Evolutionary conservation across 306 rosid species (phyloP), one percentile per base, ranked within the genome.

Genomic region (Quercus rubra): DNA sequence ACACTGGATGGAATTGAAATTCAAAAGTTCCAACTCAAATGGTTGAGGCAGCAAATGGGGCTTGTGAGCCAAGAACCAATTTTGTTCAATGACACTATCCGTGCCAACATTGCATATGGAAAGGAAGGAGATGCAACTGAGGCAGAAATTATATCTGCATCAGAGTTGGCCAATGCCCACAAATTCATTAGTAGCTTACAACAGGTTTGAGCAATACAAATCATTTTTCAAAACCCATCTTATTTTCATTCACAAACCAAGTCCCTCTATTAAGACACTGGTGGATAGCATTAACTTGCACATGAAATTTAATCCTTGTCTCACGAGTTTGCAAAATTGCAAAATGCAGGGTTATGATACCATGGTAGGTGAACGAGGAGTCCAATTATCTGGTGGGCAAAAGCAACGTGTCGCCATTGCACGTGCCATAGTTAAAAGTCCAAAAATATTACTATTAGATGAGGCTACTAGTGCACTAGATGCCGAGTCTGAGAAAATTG

Each of bases 391-490:
- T 0, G 92, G 92, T 5, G 92, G 94, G 46, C 94, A 90, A 68
- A 90, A 88, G 75, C 94, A 90, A 35, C 76, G 94, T 0, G 94
- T 90, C 67, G 94, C 94, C 55, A 90, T 88, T 52, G 92, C 94
- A 8, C 33, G 94, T 70, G 91, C 94, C 8, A 90, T 87, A 49
- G 79, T 87, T 49, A 90, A 88, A 84, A 85, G 81, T 71, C 96
- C 93, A 49, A 89, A 85, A 51, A 85, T 91, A 63, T 78, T 91
- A n/a, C 83, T 87, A 4, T 83, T 91, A 43, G 93, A 91, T 79
- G 95, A 91, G 79, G 95, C 95, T 41, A 91, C 96, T 1, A 91
- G 96, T 83, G 93, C 96, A 57, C 87, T 91, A 38, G 97, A 91
- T 83, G 93, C 97, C 1, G 93, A 91, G 80, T 91, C 93, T 10